These are phyloP conservation scores for Botrytis deweyae DNA, from an alignment of 2,329 filamentous ascomycete genomes.

Conservation along the genomic window DNA sequence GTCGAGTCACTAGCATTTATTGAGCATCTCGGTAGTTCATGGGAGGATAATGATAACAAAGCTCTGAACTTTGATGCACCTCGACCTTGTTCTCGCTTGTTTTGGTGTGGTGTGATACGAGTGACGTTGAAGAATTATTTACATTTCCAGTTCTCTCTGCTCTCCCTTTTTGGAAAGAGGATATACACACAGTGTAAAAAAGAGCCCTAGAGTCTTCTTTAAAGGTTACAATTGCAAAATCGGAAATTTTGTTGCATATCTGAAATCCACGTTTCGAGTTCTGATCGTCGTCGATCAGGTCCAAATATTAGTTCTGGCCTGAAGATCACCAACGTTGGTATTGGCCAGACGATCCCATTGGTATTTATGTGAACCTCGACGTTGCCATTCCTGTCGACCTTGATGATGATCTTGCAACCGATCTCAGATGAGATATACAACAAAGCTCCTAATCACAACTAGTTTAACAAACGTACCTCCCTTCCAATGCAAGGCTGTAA, in stretches of 20 bases:
- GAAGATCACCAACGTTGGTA: background rate
- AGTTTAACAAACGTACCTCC: background rate
- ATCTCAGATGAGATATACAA: background rate
- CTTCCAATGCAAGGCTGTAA: background rate
- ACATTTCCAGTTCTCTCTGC: background rate
- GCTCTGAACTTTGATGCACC: background rate
- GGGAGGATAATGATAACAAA: background rate
- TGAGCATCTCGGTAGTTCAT: background rate
- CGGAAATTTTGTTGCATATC: background rate
- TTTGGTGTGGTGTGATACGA: background rate
- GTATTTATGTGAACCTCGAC: background rate
- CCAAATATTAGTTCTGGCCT: too few species aligned
- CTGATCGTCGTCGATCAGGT: background rate
- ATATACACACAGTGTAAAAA: background rate
- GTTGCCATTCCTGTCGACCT: background rate
- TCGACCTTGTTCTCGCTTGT: background rate
- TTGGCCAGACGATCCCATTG: fast-evolving
- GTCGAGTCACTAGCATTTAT: background rate
- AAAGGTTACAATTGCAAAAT: background rate
- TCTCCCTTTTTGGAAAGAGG: background rate
- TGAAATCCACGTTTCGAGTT: background rate
- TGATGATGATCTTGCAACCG: background rate
- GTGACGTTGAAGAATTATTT: background rate
- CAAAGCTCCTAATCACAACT: background rate
- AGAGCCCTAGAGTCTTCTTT: background rate